Evolutionary conservation across 768 basidiomycete species (phyloP).

Genomic region (Boletus pseudopeckii): DNA sequence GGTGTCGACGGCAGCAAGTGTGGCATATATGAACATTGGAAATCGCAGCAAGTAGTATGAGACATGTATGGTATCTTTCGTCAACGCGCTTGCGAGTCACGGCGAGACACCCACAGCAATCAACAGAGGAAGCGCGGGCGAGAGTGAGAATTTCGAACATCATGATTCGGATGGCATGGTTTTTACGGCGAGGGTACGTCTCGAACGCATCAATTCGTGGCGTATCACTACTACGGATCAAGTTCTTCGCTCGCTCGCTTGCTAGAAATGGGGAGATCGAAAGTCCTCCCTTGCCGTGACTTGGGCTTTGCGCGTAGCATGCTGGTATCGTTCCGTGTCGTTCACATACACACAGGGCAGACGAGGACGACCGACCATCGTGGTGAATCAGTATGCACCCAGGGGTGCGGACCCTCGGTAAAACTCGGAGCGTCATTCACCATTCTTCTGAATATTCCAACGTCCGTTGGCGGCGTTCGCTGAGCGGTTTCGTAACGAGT

Average conservation of each 20-base stretch:
- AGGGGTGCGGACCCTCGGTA: not conserved
- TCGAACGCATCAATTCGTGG: conserved; percentile 9
- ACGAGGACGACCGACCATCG: not conserved
- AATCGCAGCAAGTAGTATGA: no score
- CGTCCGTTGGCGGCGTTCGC: not conserved
- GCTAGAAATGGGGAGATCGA: not conserved
- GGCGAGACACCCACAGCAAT: not conserved
- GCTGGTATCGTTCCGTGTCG: not conserved
- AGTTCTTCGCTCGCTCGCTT: conserved; percentile 14
- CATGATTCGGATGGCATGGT: not conserved
- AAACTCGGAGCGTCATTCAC: not conserved
- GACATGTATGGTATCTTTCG: no score
- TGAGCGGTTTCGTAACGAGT: not conserved
- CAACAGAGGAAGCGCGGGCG: not conserved
- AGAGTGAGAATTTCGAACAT: not conserved
- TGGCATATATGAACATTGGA: not conserved
- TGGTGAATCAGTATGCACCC: not conserved
- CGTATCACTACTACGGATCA: conserved; percentile 10
- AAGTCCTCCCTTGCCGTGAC: not conserved
- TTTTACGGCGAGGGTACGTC: not conserved
- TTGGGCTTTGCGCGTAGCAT: not conserved
- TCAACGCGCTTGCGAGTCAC: not conserved
- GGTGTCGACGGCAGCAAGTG: not conserved
- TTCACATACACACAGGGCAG: not conserved
- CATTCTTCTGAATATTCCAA: not conserved